These are phyloP conservation scores for Amanita polypyramis DNA, from an alignment of 768 basidiomycete genomes.

Conservation along the genomic window DNA sequence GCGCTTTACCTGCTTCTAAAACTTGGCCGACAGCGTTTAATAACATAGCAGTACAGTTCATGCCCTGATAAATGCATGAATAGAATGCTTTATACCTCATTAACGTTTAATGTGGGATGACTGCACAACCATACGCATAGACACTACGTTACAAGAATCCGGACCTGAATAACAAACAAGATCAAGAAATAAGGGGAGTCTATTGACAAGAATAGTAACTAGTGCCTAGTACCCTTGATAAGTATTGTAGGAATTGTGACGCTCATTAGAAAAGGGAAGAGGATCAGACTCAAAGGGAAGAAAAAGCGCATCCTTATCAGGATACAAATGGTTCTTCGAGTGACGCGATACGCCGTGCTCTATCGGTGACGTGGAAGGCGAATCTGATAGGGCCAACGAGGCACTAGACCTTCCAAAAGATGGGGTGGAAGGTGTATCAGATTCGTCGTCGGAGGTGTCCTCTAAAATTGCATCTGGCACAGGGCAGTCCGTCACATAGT, in stretches of 20 bases:
- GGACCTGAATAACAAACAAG: conserved; percentile 1
- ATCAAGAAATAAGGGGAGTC: conserved; percentile 14
- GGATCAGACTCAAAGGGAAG: conserved; percentile 62
- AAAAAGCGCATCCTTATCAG: conserved; percentile 49
- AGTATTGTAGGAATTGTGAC: conserved; percentile 38
- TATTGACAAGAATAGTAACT: conserved; percentile 18
- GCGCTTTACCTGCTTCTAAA: conserved; percentile 37
- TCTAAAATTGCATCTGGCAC: conserved; percentile 70
- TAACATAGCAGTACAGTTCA: conserved; percentile 48
- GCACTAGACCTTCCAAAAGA: conserved; percentile 48
- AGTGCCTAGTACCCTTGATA: conserved; percentile 56
- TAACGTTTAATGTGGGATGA: neutral
- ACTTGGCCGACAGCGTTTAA: conserved; percentile 57
- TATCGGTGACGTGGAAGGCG: conserved; percentile 36
- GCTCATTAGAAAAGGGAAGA: conserved; percentile 54
- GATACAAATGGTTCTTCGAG: conserved; percentile 48
- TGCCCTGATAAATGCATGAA: neutral
- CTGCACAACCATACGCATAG: neutral
- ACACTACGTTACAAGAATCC: conserved; percentile 1
- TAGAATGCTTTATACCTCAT: neutral
- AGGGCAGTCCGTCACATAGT: conserved; percentile 58
- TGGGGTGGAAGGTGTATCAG: conserved; percentile 57
- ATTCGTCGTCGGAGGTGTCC: conserved; percentile 80
- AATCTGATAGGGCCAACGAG: conserved; percentile 40
- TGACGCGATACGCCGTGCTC: conserved; percentile 40